phyloP scores from a whole-genome alignment of 2,329 filamentous ascomycete species.

The Epichloe uncinata region DNA sequence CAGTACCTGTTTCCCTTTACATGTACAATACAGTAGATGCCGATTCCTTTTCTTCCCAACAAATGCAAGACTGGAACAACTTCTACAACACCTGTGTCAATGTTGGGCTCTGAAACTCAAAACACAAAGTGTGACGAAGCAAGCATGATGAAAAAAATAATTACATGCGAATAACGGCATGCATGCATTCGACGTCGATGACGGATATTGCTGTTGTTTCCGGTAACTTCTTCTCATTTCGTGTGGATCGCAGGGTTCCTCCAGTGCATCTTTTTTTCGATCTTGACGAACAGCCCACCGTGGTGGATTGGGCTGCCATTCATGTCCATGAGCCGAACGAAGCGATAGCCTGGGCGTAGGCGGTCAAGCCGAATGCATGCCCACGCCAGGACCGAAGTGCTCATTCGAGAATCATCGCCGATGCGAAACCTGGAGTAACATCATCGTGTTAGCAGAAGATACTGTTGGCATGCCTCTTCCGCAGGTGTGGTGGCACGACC shows the following conservation, averaged over 20 bases:
- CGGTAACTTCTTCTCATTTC: background rate
- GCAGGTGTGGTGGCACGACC: background rate
- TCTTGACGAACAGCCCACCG: slow-evolving; percentile 37
- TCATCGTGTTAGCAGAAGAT: slow-evolving; percentile 8
- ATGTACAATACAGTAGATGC: background rate
- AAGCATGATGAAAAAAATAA: background rate
- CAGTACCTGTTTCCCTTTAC: no score
- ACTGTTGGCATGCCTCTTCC: background rate
- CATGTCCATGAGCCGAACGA: slow-evolving; percentile 35
- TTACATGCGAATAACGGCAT: background rate
- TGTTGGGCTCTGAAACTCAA: background rate
- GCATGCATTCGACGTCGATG: background rate
- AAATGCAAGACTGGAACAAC: background rate
- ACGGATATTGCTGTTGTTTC: background rate
- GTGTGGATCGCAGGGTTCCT: background rate
- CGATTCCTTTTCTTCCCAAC: background rate
- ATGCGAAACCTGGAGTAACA: slow-evolving; percentile 34
- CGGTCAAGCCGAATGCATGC: slow-evolving; percentile 47
- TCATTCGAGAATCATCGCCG: slow-evolving; percentile 32
- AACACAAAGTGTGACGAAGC: background rate
- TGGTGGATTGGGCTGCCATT: slow-evolving; percentile 30
- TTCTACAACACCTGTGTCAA: background rate
- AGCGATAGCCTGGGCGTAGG: slow-evolving; percentile 40
- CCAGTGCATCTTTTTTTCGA: slow-evolving; percentile 27
- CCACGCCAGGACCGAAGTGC: slow-evolving; percentile 34